Base-by-base conservation (phyloP, 164 flowering plant species). In the Chloranthus sessilifolius region DNA sequence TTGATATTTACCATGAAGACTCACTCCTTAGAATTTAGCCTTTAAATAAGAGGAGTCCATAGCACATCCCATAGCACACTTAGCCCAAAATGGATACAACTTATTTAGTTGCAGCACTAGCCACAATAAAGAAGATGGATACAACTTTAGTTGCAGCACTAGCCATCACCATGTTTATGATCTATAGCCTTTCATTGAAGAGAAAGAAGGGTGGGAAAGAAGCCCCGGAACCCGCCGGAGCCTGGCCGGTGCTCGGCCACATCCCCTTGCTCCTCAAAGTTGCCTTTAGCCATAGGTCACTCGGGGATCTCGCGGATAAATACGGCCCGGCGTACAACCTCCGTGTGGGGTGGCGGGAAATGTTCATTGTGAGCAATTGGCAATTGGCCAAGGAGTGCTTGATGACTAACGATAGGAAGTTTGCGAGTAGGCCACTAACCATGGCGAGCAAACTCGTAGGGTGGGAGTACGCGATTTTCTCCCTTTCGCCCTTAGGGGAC, bases 401-500 rank as follows among this genome's bases (percentile, higher is more conserved):
- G 46, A 52, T 47, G 11, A 26, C 23, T 23, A 28, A 73, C 15
- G 78, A 76, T 41, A 17, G 15, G 7, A 62, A 20, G 25, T 20
- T 76, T 1, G 26, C 69, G 25, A 29, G 41, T n/a, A 62, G 78
- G 0, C 74, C 78, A 7, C 53, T 26, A 8, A 0, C 43, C 2
- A 6, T 43, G 1, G 61, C 52, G 8, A 11, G 37, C 0, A 26
- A 66, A 16, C 41, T 8, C 39, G 6, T 74, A 45, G 56, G 60
- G 40, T 71, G 68, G 44, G 50, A 74, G 56, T 22, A 53, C 29
- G 72, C 74, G 41, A 60, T 55, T 48, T 61, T 77, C 20, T 76
- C 59, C 10, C 47, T 68, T 19, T 28, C 43, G 1, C 67, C 76
- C 0, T 56, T 63, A 9, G 70, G 68, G 0, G 7, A 47, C 16